Base-by-base conservation (phyloP, 129 eudicot species). In the Pulicaria dysenterica region DNA sequence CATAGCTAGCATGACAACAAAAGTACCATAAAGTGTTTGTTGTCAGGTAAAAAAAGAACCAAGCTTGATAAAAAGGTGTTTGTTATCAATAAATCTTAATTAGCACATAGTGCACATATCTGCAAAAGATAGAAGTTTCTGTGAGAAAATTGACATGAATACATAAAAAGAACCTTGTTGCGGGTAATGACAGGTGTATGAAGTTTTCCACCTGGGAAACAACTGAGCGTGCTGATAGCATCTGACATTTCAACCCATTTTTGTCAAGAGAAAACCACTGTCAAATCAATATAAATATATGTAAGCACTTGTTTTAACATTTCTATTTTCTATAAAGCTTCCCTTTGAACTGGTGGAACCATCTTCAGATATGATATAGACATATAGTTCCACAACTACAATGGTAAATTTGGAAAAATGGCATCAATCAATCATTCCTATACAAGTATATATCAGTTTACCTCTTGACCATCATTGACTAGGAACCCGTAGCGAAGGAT, bases 241-340 rank as follows among this genome's bases (percentile, higher is more conserved):
- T 24, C 19, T 7, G 15, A 34, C 66, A 75, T 64, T 54, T 75
- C 73, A 64, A 64, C 8, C 66, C 72, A 53, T 41, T 50, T 7
- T 74, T 51, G 13, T 44, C 64, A 19, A 63, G 34, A n/a, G 3
- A 74, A 56, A 64, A 54, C 79, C 73, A 75, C 66, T 75, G 51
- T 31, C 49, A 45, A 45, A 54, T 11, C 46, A 31, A 53, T 54
- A 53, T 51, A 34, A 1, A 36, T 2, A 12, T 1, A 37, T 42
- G 47, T 62, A 15, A 62, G 62, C 61, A 38, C 43, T 17, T 41
- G 15, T 8, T 19, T 24, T 24, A 24, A 24, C 15, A 74, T 15
- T n/a, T n/a, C n/a, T n/a, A n/a, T n/a, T 7, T 3, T 62, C 7
- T 4, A 2, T n/a, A 63, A 5, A 8, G 53, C 16, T 4, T 57